Base-by-base conservation (phyloP, 2,329 filamentous ascomycete species). In the Colletotrichum limetticola region DNA sequence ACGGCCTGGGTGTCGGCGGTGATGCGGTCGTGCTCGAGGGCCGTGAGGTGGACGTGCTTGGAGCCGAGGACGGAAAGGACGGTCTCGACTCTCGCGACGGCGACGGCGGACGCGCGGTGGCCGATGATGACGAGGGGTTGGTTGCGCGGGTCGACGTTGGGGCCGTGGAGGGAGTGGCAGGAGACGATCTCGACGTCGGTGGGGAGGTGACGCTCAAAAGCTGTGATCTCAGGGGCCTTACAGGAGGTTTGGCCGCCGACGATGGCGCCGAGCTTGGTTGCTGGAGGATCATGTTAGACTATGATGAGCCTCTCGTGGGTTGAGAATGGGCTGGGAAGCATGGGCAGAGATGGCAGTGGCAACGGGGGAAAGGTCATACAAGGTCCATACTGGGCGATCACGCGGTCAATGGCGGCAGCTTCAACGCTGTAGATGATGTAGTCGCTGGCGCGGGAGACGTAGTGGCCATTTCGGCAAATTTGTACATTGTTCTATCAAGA, bases 391-490 rank as follows among this genome's bases (percentile, higher is more conserved):
- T 93, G 88, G 75, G 92, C 93, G 79, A 98, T 97, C 78, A 98
- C 94, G 77, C 89, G 90, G 81, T 95, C 93, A 83, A 99, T 97
- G 76, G 92, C 90, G 78, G 95, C 95, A 74, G 97, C 97, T 85
- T 98, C 96, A 83, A 99, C 97, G 84, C 94, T 97, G 89, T 99
- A 99, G 82, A 99, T 95, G 85, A 98, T 98, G 84, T 95, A 98
- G 88, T 98, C 96, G 92, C 95, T 98, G 83, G 92, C 92, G 85
- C 97, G 92, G 78, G 97, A 98, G 78, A 99, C 97, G 82, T 96
- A 90, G 86, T 98, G 95, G 78, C 97, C 97, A 90, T 98, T 98
- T 82, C 91, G 92, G 82, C 96, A 91, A 79, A 99, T 97, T 83
- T 94, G 92, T 87, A 99, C 88, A 86, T 92, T 91, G 81, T 89